phyloP scores from a whole-genome alignment of 441 rosid genomes.

The Syzygium syzygioides region DNA sequence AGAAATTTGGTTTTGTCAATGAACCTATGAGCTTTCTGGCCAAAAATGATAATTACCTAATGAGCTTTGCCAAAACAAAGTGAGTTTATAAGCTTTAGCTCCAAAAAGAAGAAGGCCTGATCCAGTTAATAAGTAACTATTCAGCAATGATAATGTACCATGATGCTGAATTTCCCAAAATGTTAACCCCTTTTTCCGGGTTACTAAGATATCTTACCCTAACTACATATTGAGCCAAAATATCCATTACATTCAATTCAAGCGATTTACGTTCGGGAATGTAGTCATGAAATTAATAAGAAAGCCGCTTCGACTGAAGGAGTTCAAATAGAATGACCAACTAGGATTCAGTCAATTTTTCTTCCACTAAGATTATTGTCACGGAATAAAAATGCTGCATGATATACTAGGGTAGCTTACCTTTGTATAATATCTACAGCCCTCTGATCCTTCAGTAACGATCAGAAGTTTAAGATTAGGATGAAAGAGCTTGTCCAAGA shows the following conservation, averaged over 20 bases:
- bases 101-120: background rate
- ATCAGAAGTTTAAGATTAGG: conserved; percentile 79
- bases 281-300: background rate
- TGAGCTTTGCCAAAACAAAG: background rate
- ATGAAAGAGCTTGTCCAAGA: conserved; percentile 78
- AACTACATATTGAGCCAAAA: background rate
- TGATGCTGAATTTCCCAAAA: background rate
- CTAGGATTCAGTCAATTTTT: background rate
- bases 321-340: background rate
- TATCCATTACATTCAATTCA: background rate
- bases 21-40: background rate
- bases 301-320: background rate
- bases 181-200: background rate
- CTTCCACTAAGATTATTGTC: background rate
- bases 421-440: conserved; percentile 94
- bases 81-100: background rate
- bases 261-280: background rate
- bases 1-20: background rate
- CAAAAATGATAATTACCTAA: background rate
- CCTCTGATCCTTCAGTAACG: conserved; percentile 86
- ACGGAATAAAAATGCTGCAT: background rate
- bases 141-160: background rate
- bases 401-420: conserved; percentile 20
- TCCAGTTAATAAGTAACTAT: background rate
- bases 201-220: background rate